phyloP scores from a whole-genome alignment of 768 basidiomycete species.

The Vararia minispora region DNA sequence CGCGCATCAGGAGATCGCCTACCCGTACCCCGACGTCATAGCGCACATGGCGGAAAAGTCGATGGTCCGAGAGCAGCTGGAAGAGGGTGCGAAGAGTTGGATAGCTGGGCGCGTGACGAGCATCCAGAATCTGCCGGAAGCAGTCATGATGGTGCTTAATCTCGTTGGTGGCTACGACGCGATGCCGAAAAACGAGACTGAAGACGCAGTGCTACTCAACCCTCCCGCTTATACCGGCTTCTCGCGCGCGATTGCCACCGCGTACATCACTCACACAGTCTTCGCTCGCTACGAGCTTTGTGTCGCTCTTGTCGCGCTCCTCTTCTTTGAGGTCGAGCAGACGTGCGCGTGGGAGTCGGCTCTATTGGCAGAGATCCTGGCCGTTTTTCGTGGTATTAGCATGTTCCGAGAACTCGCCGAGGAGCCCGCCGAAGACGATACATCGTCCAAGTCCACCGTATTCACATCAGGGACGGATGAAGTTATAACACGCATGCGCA shows the following conservation, averaged over 20 bases:
- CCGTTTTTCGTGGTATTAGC: conserved; percentile 67
- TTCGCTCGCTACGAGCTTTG: conserved; percentile 70
- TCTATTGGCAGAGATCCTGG: conserved; percentile 62
- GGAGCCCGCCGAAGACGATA: conserved; percentile 40
- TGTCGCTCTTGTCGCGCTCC: conserved; percentile 48
- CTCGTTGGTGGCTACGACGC: conserved; percentile 60
- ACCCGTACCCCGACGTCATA: conserved; percentile 66
- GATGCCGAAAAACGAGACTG: conserved; percentile 65
- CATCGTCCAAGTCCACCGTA: conserved; percentile 18
- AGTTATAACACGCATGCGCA: conserved; percentile 48
- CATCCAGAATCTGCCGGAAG: conserved; percentile 43
- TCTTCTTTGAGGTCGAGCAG: conserved; percentile 63
- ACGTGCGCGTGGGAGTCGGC: conserved; percentile 53
- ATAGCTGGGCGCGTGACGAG: conserved; percentile 47
- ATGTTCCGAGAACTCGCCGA: conserved; percentile 52
- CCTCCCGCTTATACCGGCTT: conserved; percentile 49
- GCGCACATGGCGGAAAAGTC: conserved; percentile 48
- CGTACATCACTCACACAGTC: conserved; percentile 51
- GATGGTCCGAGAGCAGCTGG: conserved; percentile 43
- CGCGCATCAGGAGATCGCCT: conserved; percentile 67
- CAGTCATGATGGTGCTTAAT: conserved; percentile 49
- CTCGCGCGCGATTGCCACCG: conserved; percentile 48
- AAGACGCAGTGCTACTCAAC: conserved; percentile 46
- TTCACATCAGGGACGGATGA: conserved; percentile 37
- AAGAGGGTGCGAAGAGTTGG: conserved; percentile 51